Evolutionary conservation across 2,329 filamentous ascomycete genomes (phyloP).

Genomic region (Zasmidium citrigriseum): DNA sequence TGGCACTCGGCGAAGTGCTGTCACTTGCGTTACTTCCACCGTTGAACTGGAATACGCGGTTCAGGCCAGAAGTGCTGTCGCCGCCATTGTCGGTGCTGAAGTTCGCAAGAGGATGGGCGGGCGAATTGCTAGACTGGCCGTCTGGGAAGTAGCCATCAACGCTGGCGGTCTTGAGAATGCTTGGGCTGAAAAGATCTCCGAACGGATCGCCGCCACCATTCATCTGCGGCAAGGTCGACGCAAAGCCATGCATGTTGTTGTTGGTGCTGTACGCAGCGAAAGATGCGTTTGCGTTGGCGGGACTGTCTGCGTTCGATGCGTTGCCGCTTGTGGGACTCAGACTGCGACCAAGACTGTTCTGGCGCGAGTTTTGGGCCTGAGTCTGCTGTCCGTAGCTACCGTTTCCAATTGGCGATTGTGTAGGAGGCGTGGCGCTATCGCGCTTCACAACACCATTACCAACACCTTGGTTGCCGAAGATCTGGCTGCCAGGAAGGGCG

Average conservation of each 20-base stretch:
- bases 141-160: conserved; percentile 32
- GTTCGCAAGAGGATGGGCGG: conserved; percentile 16
- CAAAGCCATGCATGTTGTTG: conserved; percentile 38
- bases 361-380: conserved; percentile 15
- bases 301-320: conserved; percentile 27
- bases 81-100: conserved; percentile 38
- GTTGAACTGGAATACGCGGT: conserved; percentile 54
- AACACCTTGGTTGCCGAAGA: conserved; percentile 40
- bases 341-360: conserved; percentile 32
- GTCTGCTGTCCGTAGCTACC: conserved; percentile 12
- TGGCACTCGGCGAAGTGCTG: conserved; percentile 53
- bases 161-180: conserved; percentile 49
- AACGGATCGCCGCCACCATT: conserved; percentile 40
- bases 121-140: conserved; percentile 19
- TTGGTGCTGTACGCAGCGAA: conserved; percentile 34
- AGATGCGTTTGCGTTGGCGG: conserved; percentile 17
- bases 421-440: conserved; percentile 28
- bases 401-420: conserved; percentile 23
- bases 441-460: conserved; percentile 36
- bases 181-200: conserved; percentile 62
- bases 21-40: conserved; percentile 47
- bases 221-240: conserved; percentile 39
- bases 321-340: conserved; percentile 37
- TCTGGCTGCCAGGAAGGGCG: conserved; percentile 60
- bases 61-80: conserved; percentile 45